A percentile compares a stretch with the other conserved stretches of the same genome.
Conservation (phyloP, 108 stramenopile species). For the Nitzschia inconspicua region DNA sequence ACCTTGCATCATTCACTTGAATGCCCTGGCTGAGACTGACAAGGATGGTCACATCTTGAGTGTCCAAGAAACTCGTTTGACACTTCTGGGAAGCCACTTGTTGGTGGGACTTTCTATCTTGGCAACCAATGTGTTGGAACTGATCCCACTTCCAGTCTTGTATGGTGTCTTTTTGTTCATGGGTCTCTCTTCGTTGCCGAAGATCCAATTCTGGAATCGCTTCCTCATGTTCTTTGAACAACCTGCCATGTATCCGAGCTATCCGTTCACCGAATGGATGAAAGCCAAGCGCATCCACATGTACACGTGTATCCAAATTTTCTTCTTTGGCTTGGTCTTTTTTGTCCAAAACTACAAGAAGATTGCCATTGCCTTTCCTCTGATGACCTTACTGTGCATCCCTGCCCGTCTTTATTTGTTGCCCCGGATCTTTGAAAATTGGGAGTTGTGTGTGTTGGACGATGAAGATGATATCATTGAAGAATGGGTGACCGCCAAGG, state of each 20-base stretch:
- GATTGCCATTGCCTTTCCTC: constrained; percentile 48
- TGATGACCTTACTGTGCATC: constrained; percentile 47
- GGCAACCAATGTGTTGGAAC: constrained; percentile 12
- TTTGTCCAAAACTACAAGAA: constrained; percentile 33
- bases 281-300: background rate
- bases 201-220: constrained; percentile 41
- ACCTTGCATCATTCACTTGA: constrained; percentile 36
- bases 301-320: background rate
- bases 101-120: constrained; percentile 22
- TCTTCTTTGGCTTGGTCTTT: constrained; percentile 15
- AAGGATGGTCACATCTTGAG: constrained; percentile 18
- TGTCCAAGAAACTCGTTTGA: constrained; percentile 43
- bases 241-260: constrained; percentile 22
- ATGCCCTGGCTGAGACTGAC: constrained; percentile 32
- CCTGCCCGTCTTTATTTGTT: constrained; percentile 36
- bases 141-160: constrained; percentile 36
- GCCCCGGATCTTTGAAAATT: constrained; percentile 38
- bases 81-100: constrained; percentile 23
- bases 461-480: constrained; percentile 29
- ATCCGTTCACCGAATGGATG: constrained; percentile 21
- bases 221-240: constrained; percentile 44
- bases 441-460: constrained; percentile 46
- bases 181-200: constrained; percentile 32
- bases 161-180: constrained; percentile 40
- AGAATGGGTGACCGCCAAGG: constrained; percentile 17